These are phyloP conservation scores for Termitomyces sp. DNA, from an alignment of 768 basidiomycete species.

Conservation along the genomic window DNA sequence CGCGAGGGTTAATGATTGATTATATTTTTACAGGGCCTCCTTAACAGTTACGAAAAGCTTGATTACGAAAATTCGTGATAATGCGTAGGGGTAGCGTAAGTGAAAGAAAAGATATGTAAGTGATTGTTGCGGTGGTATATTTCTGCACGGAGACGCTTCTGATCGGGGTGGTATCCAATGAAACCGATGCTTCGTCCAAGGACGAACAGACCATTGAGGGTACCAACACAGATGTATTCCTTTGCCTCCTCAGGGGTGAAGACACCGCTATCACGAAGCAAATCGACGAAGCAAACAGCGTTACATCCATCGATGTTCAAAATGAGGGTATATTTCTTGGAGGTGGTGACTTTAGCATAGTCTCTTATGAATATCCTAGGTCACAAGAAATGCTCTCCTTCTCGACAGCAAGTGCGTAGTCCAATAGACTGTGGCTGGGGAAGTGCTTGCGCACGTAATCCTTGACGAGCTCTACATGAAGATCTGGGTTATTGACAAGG, in stretches of 20 bases:
- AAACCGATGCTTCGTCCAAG: no score
- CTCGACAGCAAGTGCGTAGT: conserved; percentile 95
- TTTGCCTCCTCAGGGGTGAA: no score
- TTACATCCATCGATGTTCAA: conserved; percentile 96
- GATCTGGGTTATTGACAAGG: conserved; percentile 92
- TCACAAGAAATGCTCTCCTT: no score
- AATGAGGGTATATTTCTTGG: conserved; percentile 98
- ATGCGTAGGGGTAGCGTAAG: no score
- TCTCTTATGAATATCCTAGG: no score
- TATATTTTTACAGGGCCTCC: no score
- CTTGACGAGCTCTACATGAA: conserved; percentile 90
- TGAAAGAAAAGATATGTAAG: no score
- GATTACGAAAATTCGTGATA: no score
- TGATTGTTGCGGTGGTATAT: no score
- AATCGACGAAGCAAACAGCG: conserved; percentile 93
- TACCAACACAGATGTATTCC: conserved; percentile 65
- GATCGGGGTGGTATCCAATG: conserved; percentile 55
- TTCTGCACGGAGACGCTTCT: no score
- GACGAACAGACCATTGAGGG: conserved; percentile 95
- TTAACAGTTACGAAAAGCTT: no score
- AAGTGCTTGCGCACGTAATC: conserved; percentile 95
- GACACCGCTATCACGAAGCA: conserved; percentile 57
- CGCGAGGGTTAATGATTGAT: no score
- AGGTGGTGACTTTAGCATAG: conserved; percentile 94
- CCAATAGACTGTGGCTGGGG: conserved; percentile 88